Base-by-base conservation (phyloP, 306 rosid species). In the Trifolium repens region DNA sequence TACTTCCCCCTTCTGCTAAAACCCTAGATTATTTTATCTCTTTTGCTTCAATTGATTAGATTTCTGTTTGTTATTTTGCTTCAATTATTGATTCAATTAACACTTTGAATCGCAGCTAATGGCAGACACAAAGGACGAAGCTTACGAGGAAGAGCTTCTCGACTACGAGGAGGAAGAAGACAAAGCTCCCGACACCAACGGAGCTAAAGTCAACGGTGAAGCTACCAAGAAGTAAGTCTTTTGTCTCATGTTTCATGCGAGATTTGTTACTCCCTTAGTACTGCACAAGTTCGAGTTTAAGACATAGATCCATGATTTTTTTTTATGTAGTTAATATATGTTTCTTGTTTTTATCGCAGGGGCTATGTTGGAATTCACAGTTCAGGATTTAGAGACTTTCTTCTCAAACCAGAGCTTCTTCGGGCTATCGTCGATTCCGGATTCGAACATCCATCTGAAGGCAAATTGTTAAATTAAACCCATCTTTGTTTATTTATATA, bases 371-470 rank as follows among this genome's bases (percentile, higher is more conserved):
- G 99, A 72, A 96, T 96, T 68, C 99, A 96, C 83, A 96, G 99
- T 83, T 96, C 99, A 46, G 99, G 99, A 76, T 96, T 96, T 80
- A 88, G 99, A 89, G 99, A 96, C 88, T 96, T 96, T 78, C 98
- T 96, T 66, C 86, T 94, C 76, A 94, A 94, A 89, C 98, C 99
- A 74, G 99, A 94, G 86, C 99, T 94, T 76, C 98, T 94, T 10
- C 96, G 99, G 4, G 96, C 99, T 76, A 94, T 94, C 67, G 99
- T 94, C 60, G 99, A 96, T 84, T 96, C 99, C 0, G 99, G 99
- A 61, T 96, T 96, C 88, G 99, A 96, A 91, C 99, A 96, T 82
- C 99, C 99, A 37, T 96, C 99, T 34, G 99, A 96, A 96, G 99
- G 99, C 88, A 89, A 77, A 27, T 64, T 58, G 7, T 54, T 32